A percentile compares a stretch with the other conserved stretches of the same genome.
phyloP scores from a whole-genome alignment of 2,329 filamentous ascomycete genomes.

The Pseudogymnoascus sp. region DNA sequence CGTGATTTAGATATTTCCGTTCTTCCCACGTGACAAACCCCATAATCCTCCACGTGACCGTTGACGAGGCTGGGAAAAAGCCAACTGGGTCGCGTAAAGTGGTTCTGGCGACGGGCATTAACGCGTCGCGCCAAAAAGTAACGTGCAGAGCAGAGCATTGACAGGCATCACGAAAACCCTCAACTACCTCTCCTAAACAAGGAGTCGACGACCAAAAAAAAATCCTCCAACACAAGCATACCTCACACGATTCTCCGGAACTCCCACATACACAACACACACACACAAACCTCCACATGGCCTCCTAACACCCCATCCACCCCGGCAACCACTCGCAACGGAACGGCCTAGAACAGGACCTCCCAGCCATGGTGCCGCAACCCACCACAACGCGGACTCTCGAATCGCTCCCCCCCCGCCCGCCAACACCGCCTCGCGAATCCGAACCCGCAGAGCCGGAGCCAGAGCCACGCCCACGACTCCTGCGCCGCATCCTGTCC shows the following conservation, averaged over 20 bases:
- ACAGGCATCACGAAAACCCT: constrained; percentile 3
- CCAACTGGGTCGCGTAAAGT: neutral
- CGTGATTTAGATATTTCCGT: too few species aligned
- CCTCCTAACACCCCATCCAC: neutral
- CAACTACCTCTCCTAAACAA: neutral
- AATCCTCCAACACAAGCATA: neutral
- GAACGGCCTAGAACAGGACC: constrained; percentile 11
- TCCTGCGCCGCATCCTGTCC: constrained; percentile 26
- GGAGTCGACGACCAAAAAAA: neutral
- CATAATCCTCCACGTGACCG: neutral
- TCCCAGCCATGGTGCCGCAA: constrained; percentile 27
- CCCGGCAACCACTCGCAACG: neutral
- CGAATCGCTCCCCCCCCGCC: constrained; percentile 47
- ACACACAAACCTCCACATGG: neutral
- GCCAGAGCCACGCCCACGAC: constrained; percentile 10
- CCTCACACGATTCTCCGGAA: neutral
- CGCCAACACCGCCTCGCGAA: constrained; percentile 56
- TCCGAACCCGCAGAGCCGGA: constrained; percentile 27
- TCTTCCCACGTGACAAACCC: too few species aligned
- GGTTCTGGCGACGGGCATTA: neutral
- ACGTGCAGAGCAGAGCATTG: neutral
- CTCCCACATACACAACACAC: neutral
- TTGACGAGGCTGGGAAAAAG: neutral
- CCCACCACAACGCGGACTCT: constrained; percentile 27
- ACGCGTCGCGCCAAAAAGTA: neutral